Evolutionary conservation across 495 filamentous ascomycete species (phyloP).

Genomic region (Xylaria telfairii): DNA sequence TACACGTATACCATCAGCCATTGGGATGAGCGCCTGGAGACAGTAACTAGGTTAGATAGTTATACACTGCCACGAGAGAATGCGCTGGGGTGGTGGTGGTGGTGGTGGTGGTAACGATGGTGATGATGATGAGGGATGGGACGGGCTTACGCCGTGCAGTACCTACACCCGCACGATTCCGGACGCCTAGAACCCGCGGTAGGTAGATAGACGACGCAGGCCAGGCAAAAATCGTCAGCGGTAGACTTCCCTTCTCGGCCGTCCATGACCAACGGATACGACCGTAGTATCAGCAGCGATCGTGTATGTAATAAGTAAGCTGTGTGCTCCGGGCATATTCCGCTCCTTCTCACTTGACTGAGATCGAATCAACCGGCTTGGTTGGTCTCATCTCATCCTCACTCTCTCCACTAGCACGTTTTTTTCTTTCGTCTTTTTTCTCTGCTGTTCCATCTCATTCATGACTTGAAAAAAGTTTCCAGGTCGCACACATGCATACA

Average conservation of each 20-base stretch:
- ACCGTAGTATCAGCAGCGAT: constrained; percentile 20
- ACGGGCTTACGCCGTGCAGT: neutral
- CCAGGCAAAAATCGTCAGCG: neutral
- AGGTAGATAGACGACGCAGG: neutral
- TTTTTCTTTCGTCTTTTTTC: neutral
- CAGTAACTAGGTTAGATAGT: neutral
- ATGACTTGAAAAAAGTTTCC: neutral
- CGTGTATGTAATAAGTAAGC: constrained; percentile 11
- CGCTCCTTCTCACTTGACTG: neutral
- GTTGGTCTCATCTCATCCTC: constrained; percentile 8
- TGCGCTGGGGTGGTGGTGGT: neutral
- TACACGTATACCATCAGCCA: neutral
- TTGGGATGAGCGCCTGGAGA: neutral
- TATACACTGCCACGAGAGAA: constrained; percentile 3
- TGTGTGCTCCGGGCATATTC: neutral
- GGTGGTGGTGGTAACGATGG: too few relatives aligned
- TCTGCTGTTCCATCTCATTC: neutral
- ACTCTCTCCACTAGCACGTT: constrained; percentile 12
- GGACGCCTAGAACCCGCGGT: neutral
- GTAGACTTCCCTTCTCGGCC: neutral
- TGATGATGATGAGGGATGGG: neutral
- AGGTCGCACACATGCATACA: neutral
- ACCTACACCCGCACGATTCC: constrained; percentile 1
- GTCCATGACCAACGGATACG: constrained; percentile 20
- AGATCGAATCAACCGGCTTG: neutral